phyloP scores from a whole-genome alignment of 768 basidiomycete species.

The Coprinellus micaceus region DNA sequence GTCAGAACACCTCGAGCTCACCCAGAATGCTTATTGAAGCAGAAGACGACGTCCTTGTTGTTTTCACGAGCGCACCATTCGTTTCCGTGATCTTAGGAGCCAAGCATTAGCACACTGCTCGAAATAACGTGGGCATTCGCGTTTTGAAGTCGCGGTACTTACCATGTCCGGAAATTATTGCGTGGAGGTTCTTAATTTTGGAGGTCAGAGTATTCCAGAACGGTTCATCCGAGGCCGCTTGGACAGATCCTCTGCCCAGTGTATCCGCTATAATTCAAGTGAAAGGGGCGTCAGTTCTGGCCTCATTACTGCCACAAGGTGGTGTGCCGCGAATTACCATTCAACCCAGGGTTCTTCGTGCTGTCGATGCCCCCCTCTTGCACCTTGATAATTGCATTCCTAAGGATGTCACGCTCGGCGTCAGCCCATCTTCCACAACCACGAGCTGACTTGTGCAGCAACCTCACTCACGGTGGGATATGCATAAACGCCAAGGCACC shows the following conservation, averaged over 20 bases:
- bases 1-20: constrained; percentile 22
- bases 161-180: constrained; percentile 72
- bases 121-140: background rate
- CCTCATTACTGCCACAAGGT: background rate
- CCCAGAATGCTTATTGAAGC: constrained; percentile 79
- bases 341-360: constrained; percentile 39
- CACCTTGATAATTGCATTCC: constrained; percentile 34
- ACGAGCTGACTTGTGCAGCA: background rate
- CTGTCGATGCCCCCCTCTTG: constrained; percentile 33
- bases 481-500: constrained; percentile 70
- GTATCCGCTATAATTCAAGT: constrained; percentile 41
- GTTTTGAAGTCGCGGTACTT: constrained; percentile 13
- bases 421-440: background rate
- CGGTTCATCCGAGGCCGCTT: constrained; percentile 52
- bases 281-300: background rate
- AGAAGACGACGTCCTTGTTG: constrained; percentile 61
- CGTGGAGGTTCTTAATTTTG: constrained; percentile 62
- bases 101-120: background rate
- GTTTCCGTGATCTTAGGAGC: constrained; percentile 60
- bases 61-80: constrained; percentile 76
- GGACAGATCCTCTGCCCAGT: constrained; percentile 56
- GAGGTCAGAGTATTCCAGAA: constrained; percentile 62
- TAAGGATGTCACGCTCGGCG: constrained; percentile 9
- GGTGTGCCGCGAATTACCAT: constrained; percentile 27
- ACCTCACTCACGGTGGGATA: constrained; percentile 58